Conservation (phyloP, 2,329 filamentous ascomycete species). For the Dothideomycetidae sp. region DNA sequence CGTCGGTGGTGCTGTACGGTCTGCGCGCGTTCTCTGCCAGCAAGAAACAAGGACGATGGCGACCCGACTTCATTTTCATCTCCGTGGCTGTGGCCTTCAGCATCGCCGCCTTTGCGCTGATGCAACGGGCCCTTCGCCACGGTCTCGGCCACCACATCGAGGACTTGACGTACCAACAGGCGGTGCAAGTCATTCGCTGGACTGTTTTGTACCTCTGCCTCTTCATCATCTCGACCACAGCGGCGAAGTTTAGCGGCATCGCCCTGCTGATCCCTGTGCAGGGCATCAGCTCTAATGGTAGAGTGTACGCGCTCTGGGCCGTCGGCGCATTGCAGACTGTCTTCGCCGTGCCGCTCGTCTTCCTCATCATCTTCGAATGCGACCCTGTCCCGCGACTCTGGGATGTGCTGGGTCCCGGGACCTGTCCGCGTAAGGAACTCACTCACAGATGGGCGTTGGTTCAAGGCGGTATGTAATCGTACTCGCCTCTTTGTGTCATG, state of each 20-base stretch:
- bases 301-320: not conserved
- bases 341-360: not conserved
- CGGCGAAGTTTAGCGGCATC: conserved; percentile 7
- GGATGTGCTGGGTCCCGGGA: not conserved
- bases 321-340: not conserved
- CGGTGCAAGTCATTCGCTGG: not conserved
- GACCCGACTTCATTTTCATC: conserved; percentile 6
- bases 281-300: not conserved
- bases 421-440: not conserved
- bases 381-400: not conserved
- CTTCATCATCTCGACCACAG: conserved; percentile 4
- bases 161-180: not conserved
- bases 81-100: not conserved
- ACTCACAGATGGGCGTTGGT: not conserved
- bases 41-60: conserved; percentile 6
- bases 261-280: not conserved
- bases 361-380: not conserved
- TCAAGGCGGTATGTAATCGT: not conserved
- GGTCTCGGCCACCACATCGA: not conserved
- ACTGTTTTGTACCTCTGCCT: conserved; percentile 2
- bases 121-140: not conserved
- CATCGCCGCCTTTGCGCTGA: not conserved
- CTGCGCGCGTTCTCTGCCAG: conserved; percentile 4
- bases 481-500: not conserved
- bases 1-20: not conserved